A percentile compares a stretch with the other conserved stretches of the same genome.
Evolutionary conservation across 805 yeast species (phyloP).

Genomic region (Spencermartinsiella europaea): DNA sequence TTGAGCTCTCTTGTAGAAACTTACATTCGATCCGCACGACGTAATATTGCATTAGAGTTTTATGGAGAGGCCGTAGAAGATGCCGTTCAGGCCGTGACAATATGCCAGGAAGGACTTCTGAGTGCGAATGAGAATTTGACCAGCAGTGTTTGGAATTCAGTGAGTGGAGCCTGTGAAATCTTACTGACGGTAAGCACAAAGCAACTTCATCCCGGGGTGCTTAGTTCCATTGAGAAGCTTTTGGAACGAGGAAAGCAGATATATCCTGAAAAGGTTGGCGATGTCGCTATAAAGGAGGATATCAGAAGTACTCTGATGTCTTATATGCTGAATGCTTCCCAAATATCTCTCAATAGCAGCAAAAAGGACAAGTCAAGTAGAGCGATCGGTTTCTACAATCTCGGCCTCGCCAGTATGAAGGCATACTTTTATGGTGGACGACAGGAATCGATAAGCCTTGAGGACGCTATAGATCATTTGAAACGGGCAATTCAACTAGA

Average conservation of each 20-base stretch:
- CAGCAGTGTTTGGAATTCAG: slow-evolving; percentile 60
- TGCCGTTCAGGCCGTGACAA: slow-evolving; percentile 44
- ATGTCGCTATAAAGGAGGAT: slow-evolving; percentile 18
- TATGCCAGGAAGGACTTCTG: slow-evolving; percentile 38
- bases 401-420: slow-evolving; percentile 61
- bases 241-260: slow-evolving; percentile 18
- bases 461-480: slow-evolving; percentile 49
- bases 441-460: slow-evolving; percentile 33
- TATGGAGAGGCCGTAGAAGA: slow-evolving; percentile 57
- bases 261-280: slow-evolving; percentile 16
- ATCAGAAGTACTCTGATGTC: slow-evolving; percentile 11
- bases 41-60: slow-evolving; percentile 54
- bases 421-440: slow-evolving; percentile 36
- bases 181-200: slow-evolving; percentile 53
- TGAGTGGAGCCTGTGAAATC: slow-evolving; percentile 53
- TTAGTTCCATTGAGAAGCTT: slow-evolving; percentile 29
- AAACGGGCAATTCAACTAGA: slow-evolving; percentile 71
- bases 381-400: slow-evolving; percentile 50
- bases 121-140: slow-evolving; percentile 34
- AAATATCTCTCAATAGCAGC: slow-evolving; percentile 9
- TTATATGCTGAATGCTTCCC: slow-evolving; percentile 3
- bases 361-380: slow-evolving; percentile 30
- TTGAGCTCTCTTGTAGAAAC: slow-evolving; percentile 51
- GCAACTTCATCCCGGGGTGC: slow-evolving; percentile 47
- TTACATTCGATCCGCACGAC: slow-evolving; percentile 48